Conservation (phyloP, 2,329 filamentous ascomycete genomes). For the Fusarium multiceps region DNA sequence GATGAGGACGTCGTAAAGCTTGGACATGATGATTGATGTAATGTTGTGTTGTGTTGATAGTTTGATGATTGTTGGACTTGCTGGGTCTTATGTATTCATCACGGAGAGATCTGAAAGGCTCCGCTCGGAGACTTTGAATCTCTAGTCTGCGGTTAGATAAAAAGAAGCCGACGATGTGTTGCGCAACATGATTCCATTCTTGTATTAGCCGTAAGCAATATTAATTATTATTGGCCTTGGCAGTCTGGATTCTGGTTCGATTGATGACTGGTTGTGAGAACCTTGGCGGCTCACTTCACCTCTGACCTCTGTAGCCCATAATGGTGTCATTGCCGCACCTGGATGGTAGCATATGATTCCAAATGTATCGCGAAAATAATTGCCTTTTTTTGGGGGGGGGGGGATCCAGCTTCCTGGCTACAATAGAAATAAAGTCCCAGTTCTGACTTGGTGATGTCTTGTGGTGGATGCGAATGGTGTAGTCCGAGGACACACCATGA, state of each 20-base stretch:
- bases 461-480: neutral
- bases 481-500: neutral
- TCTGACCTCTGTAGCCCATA: neutral
- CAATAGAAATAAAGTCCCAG: fast-evolving
- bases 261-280: neutral
- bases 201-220: fast-evolving
- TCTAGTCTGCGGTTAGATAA: neutral
- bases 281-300: neutral
- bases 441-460: neutral
- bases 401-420: fast-evolving
- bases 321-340: no score
- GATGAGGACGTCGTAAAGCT: conserved; percentile 62
- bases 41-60: no score
- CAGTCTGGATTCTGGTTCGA: no score
- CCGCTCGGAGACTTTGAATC: conserved; percentile 43
- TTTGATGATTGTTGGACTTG: neutral
- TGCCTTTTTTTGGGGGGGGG: fast-evolving
- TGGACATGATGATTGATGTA: neutral
- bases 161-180: neutral
- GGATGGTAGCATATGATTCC: neutral
- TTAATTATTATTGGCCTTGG: fast-evolving
- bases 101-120: conserved; percentile 32
- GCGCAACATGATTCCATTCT: neutral
- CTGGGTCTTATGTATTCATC: conserved; percentile 12
- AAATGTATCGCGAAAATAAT: fast-evolving